Base-by-base conservation (phyloP, 495 filamentous ascomycete species). In the Lentithecium fluviatile region DNA sequence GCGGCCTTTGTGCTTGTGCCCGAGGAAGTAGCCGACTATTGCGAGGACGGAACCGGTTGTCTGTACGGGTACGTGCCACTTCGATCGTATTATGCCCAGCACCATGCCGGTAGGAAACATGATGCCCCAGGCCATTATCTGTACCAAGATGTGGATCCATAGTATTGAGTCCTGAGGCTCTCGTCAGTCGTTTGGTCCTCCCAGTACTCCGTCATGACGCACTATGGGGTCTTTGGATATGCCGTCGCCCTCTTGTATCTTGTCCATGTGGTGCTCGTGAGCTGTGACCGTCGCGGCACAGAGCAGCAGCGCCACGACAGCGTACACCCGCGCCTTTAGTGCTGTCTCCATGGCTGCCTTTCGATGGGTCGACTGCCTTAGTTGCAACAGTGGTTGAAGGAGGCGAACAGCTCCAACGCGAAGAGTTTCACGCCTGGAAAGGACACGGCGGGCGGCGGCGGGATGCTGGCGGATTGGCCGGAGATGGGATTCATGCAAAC, bases 21-120 rank as follows among this genome's bases (percentile, higher is more conserved):
- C 94, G 47, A 98, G 84, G 68, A 92, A 91, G 77, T 90, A 96
- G 58, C 89, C 91, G 51, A 91, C 69, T 11, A 95, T 78, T 11
- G 93, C 88, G 63, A 97, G 77, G 12, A 82, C 71, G 21, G 88
- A 85, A 52, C 85, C 89, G 58, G 89, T 67, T 19, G 86, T 80
- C 73, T 98, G 94, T 4, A 91, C 69, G 25, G 94, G 94, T 48
- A 98, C 95, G 75, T 98, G 94, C 90, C 90, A 97, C 63, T 90
- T 86, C 47, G 86, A 94, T 50, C 88, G 90, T 46, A 88, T 79
- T 24, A 98, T 95, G 89, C 94, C 93, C 11, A 97, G 78, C 34
- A 98, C 93, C 93, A 98, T 97, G 46, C 95, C 94, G 20, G 90
- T 77, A 8, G 94, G 94, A 67, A 97, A 97, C 40, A 97, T 80